Evolutionary conservation across 352 stramenopile genomes (phyloP).

Genomic region (Phytophthora citrophthora): DNA sequence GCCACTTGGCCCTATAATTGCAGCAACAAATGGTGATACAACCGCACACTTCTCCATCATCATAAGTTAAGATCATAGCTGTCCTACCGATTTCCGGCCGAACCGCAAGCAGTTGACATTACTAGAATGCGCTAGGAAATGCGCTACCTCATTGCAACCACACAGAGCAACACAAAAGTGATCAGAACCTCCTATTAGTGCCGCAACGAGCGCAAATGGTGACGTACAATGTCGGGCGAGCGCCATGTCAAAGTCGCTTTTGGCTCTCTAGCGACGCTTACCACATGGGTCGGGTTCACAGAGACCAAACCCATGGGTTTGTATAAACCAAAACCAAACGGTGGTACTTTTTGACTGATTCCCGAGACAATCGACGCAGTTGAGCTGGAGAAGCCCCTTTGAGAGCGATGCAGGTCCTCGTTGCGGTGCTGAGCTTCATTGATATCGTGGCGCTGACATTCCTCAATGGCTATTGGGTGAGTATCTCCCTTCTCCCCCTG

Average conservation of each 20-base stretch:
- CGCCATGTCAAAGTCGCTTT: conserved; percentile 30
- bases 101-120: conserved; percentile 87
- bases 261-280: conserved; percentile 22
- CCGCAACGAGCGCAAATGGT: not conserved
- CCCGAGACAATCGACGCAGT: not conserved
- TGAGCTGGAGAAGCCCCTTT: conserved; percentile 16
- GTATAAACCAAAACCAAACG: too few relatives aligned
- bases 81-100: conserved; percentile 76
- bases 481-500: conserved; percentile 11
- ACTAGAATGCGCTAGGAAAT: conserved; percentile 83
- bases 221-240: conserved; percentile 69
- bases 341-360: conserved; percentile 18
- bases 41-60: not conserved
- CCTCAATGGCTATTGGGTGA: conserved; percentile 88
- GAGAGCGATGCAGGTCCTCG: conserved; percentile 65
- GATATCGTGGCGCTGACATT: conserved; percentile 88
- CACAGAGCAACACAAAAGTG: not conserved
- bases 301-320: not conserved
- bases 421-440: conserved; percentile 84
- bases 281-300: not conserved
- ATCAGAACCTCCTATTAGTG: not conserved
- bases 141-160: conserved; percentile 41
- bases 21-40: conserved; percentile 1
- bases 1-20: conserved; percentile 72
- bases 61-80: too few relatives aligned